These are phyloP conservation scores for Paraphoma chrysanthemicola DNA, from an alignment of 2,329 filamentous ascomycete genomes.

Conservation along the genomic window DNA sequence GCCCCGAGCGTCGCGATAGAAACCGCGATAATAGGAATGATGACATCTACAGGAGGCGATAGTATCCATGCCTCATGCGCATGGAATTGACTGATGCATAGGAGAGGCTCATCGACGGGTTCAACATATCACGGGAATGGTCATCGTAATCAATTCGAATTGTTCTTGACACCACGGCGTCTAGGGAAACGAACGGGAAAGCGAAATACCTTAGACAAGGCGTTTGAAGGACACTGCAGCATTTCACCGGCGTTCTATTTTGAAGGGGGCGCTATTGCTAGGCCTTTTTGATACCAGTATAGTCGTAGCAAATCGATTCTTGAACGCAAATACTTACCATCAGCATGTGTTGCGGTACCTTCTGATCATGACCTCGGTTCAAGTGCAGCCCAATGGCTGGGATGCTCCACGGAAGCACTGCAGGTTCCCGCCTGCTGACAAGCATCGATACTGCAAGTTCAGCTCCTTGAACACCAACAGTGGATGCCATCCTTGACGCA, in stretches of 20 bases:
- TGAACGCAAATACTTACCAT: neutral
- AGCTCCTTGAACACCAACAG: neutral
- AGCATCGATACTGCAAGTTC: too few species aligned
- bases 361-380: neutral
- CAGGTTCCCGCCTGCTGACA: neutral
- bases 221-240: conserved; percentile 1
- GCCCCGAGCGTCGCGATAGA: conserved; percentile 41
- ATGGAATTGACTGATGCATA: neutral
- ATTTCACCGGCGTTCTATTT: conserved; percentile 5
- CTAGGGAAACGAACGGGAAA: neutral
- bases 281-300: conserved; percentile 1
- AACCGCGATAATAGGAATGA: conserved; percentile 31
- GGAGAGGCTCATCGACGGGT: too few species aligned
- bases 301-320: neutral
- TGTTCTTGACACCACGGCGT: neutral
- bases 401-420: neutral
- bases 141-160: neutral
- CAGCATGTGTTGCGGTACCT: neutral
- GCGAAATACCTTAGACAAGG: neutral
- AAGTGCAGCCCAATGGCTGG: neutral
- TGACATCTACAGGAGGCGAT: conserved; percentile 39
- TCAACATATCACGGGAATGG: too few species aligned
- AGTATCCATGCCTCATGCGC: conserved; percentile 1
- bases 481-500: neutral
- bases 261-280: neutral